Conservation (phyloP, 306 rosid genomes). For the Biancaea sappan region DNA sequence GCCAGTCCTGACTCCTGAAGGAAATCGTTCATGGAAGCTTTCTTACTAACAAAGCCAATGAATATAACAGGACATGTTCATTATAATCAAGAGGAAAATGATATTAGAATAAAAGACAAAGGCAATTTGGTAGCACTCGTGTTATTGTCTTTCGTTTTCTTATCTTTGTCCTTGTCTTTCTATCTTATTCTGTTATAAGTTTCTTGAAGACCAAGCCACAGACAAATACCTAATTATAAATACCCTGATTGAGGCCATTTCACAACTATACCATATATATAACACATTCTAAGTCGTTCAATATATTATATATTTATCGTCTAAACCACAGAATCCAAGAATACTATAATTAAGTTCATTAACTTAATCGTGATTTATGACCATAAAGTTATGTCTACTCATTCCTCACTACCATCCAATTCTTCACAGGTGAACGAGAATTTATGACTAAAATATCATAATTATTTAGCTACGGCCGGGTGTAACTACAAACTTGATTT, state of each 20-base stretch:
- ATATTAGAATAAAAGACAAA: not conserved
- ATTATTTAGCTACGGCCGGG: too few species aligned
- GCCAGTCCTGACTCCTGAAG: not conserved
- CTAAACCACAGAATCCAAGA: not conserved
- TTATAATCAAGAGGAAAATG: conserved; percentile 31
- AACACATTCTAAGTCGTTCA: not conserved
- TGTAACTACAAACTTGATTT: too few species aligned
- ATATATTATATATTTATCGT: not conserved
- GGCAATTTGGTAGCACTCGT: conserved; percentile 30
- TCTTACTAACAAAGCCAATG: conserved; percentile 31
- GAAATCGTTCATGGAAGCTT: conserved; percentile 12
- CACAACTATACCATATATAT: not conserved
- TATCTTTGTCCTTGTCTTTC: conserved; percentile 25
- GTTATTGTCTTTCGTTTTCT: conserved; percentile 30
- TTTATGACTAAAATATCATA: too few species aligned
- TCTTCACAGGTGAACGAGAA: too few species aligned
- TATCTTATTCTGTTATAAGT: not conserved
- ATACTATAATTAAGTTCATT: not conserved
- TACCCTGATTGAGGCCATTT: not conserved
- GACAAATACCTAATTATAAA: not conserved
- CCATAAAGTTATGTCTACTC: not conserved
- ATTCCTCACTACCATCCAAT: not conserved
- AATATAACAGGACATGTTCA: not conserved
- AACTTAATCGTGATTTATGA: not conserved
- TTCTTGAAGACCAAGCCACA: conserved; percentile 10